Percentiles rank a stretch among this genome's conserved stretches.
phyloP scores from a whole-genome alignment of 1,284 basidiomycete genomes.

The Heterobasidion irregulare region DNA sequence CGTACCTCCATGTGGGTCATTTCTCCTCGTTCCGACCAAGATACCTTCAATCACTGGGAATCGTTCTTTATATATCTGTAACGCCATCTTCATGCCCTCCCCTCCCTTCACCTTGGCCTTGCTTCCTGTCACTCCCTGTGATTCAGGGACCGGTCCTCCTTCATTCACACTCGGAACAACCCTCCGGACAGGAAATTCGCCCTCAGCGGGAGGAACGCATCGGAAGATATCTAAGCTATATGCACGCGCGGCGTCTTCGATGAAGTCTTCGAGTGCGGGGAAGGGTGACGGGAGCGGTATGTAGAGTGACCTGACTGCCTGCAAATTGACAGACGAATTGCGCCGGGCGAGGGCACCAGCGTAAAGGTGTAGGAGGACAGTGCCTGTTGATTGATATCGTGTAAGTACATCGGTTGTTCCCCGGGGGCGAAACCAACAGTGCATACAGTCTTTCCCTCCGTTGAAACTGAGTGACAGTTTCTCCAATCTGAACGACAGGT shows the following conservation, averaged over 20 bases:
- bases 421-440: background rate
- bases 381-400: conserved; percentile 51
- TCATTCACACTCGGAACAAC: conserved; percentile 15
- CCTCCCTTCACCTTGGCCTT: conserved; percentile 48
- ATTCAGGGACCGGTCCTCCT: background rate
- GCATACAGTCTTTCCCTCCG: conserved; percentile 94
- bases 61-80: conserved; percentile 65
- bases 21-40: conserved; percentile 80
- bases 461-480: conserved; percentile 88
- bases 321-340: conserved; percentile 24
- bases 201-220: conserved; percentile 29
- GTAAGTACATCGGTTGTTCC: conserved; percentile 1
- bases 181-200: conserved; percentile 34
- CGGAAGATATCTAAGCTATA: conserved; percentile 81
- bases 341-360: conserved; percentile 58
- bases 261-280: conserved; percentile 78
- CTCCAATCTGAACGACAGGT: conserved; percentile 35
- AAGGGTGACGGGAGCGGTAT: conserved; percentile 91
- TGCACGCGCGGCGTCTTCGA: conserved; percentile 49
- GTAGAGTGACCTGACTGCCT: conserved; percentile 75
- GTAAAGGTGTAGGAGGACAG: conserved; percentile 88
- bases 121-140: background rate
- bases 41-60: conserved; percentile 71
- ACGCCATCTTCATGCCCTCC: conserved; percentile 78
- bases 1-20: conserved; percentile 91